These are phyloP conservation scores for Mycena leptocephala DNA, from an alignment of 768 basidiomycete species.

Conservation along the genomic window DNA sequence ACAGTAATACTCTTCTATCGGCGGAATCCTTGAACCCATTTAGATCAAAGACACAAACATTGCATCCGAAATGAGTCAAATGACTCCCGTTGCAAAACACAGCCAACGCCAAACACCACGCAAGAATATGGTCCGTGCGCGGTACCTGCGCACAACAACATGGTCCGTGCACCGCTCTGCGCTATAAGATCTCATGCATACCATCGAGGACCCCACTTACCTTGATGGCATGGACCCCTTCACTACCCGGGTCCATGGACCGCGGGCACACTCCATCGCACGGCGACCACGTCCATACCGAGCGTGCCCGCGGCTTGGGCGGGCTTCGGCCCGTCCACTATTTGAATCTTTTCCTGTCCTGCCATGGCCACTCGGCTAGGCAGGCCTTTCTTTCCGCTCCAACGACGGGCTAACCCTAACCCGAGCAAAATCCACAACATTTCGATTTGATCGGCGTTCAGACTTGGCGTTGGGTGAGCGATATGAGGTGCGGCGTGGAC, in stretches of 20 bases:
- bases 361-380: neutral
- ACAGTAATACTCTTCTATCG: too few species aligned
- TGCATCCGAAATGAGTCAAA: too few species aligned
- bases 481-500: too few species aligned
- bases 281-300: slow-evolving; percentile 67
- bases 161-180: slow-evolving; percentile 27
- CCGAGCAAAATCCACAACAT: too few species aligned
- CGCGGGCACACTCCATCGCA: slow-evolving; percentile 58
- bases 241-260: slow-evolving; percentile 20
- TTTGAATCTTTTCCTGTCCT: neutral
- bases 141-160: neutral
- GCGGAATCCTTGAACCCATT: too few species aligned
- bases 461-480: too few species aligned
- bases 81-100: too few species aligned
- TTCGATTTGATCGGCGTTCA: too few species aligned
- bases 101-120: neutral
- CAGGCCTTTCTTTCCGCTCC: neutral
- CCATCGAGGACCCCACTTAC: neutral
- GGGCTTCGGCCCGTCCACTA: slow-evolving; percentile 3
- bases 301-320: neutral
- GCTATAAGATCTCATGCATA: neutral
- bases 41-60: too few species aligned
- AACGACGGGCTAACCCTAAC: too few species aligned
- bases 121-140: too few species aligned
- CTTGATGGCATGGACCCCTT: slow-evolving; percentile 19